phyloP scores from a whole-genome alignment of 192 early-diverging fungal species.

The Phycomyces nitens region DNA sequence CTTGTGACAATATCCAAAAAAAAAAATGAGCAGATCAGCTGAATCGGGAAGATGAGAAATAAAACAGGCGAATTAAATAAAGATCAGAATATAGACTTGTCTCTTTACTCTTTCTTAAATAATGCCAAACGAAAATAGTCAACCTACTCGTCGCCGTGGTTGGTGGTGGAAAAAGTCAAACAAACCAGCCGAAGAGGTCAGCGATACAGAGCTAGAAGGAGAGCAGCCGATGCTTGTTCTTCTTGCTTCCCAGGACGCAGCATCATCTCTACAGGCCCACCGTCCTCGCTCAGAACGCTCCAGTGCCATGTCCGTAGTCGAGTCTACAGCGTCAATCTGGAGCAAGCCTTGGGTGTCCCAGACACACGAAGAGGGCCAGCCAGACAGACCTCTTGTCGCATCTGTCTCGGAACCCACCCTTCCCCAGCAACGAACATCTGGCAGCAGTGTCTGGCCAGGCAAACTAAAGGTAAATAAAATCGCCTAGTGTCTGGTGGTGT shows the following conservation, averaged over 20 bases:
- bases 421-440: not conserved
- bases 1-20: not conserved
- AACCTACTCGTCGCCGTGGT: not conserved
- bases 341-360: conserved; percentile 14
- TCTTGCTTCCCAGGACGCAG: not conserved
- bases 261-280: not conserved
- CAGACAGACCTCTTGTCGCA: not conserved
- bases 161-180: conserved; percentile 20
- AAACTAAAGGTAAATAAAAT: not conserved
- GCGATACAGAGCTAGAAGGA: not conserved
- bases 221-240: not conserved
- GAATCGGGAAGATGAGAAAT: no score
- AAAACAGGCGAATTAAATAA: no score
- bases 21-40: not conserved
- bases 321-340: conserved; percentile 11
- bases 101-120: not conserved
- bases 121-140: not conserved
- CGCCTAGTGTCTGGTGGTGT: not conserved
- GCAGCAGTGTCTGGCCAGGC: not conserved
- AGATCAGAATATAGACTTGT: not conserved
- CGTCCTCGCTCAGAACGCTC: conserved; percentile 14
- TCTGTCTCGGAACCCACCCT: not conserved
- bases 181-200: not conserved
- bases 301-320: conserved; percentile 14
- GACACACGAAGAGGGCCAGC: not conserved